These are phyloP conservation scores for Canariomyces notabilis DNA, from an alignment of 2,329 filamentous ascomycete species.

Conservation along the genomic window DNA sequence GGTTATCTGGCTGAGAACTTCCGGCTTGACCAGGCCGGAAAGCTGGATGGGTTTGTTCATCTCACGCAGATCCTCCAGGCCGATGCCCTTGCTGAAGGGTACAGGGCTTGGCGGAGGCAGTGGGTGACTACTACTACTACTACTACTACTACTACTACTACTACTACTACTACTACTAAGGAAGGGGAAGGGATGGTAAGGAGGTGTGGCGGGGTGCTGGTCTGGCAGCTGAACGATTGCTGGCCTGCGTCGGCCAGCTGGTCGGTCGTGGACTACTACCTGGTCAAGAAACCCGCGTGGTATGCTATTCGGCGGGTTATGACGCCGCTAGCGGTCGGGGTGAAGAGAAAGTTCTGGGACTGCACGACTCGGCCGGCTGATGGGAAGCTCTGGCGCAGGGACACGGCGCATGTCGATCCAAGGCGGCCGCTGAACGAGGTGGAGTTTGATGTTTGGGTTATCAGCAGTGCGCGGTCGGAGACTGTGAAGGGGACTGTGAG, in stretches of 20 bases:
- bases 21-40: slow-evolving; percentile 36
- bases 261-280: slow-evolving; percentile 59
- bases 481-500: slow-evolving; percentile 25
- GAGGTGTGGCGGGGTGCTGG: slow-evolving; percentile 59
- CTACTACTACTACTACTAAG: too few species aligned
- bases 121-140: too few species aligned
- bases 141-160: too few species aligned
- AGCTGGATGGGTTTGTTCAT: slow-evolving; percentile 48
- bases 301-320: slow-evolving; percentile 48
- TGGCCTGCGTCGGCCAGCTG: slow-evolving; percentile 64
- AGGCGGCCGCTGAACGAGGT: slow-evolving; percentile 33
- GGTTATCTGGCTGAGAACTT: slow-evolving; percentile 72
- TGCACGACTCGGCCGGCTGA: slow-evolving; percentile 40
- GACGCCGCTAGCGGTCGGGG: slow-evolving; percentile 54
- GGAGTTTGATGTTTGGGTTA: slow-evolving; percentile 42
- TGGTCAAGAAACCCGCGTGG: slow-evolving; percentile 58
- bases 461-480: slow-evolving; percentile 30
- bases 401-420: slow-evolving; percentile 38
- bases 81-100: slow-evolving; percentile 43
- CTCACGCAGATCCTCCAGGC: slow-evolving; percentile 48
- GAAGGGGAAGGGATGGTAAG: slow-evolving; percentile 47
- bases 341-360: slow-evolving; percentile 40
- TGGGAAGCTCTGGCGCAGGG: slow-evolving; percentile 22
- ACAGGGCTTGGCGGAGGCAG: slow-evolving; percentile 51
- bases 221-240: slow-evolving; percentile 68